These are phyloP conservation scores for Penicillium pancosmium DNA, from an alignment of 495 filamentous ascomycete species.

Conservation along the genomic window DNA sequence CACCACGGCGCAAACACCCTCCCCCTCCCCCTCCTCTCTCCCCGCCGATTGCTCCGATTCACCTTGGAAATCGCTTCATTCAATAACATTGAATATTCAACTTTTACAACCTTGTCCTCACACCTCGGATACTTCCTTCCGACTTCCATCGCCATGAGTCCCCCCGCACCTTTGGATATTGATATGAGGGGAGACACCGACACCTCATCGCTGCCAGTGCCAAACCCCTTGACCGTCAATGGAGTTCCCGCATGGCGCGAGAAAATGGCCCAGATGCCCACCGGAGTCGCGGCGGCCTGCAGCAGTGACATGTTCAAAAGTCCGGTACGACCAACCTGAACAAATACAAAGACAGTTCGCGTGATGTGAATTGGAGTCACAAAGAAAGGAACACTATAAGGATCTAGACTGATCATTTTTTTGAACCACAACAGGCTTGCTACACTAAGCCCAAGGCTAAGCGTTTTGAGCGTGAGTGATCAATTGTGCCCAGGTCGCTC, in stretches of 20 bases:
- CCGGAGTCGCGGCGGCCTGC: conserved; percentile 74
- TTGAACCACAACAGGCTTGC: conserved; percentile 36
- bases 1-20: background rate
- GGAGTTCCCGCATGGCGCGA: conserved; percentile 68
- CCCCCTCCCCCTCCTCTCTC: background rate
- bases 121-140: background rate
- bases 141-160: conserved; percentile 34
- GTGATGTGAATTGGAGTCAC: background rate
- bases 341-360: background rate
- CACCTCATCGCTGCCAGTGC: conserved; percentile 42
- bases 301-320: conserved; percentile 86
- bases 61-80: conserved; percentile 13
- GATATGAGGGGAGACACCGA: conserved; percentile 41
- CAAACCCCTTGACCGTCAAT: conserved; percentile 69
- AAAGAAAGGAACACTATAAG: background rate
- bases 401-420: conserved; percentile 6
- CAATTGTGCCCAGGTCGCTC: background rate
- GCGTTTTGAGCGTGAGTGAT: conserved; percentile 78
- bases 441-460: conserved; percentile 77
- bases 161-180: conserved; percentile 45
- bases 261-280: conserved; percentile 66
- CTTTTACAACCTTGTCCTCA: background rate
- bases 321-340: conserved; percentile 45
- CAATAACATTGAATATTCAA: background rate
- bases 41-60: conserved; percentile 17